Conservation (phyloP, 345 rosid species). For the Excoecaria agallocha region DNA sequence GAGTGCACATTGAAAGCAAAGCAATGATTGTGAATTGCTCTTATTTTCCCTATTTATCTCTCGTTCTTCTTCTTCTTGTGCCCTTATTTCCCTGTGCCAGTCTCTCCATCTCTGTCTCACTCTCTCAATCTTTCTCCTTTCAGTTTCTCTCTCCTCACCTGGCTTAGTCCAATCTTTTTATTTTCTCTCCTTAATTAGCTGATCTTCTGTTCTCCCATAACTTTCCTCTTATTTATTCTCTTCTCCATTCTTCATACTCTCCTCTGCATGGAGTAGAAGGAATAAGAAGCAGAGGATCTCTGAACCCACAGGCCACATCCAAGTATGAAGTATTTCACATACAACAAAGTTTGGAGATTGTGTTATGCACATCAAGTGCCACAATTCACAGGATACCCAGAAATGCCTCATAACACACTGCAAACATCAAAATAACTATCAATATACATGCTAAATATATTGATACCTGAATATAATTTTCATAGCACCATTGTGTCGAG, state of each 20-base stretch:
- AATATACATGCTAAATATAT: not conserved
- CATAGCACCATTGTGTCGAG: slow-evolving; percentile 98
- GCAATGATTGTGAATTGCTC: not conserved
- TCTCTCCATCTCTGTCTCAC: not conserved
- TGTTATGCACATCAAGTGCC: not conserved
- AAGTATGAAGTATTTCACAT: not conserved
- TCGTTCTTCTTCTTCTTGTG: not conserved
- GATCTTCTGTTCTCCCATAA: not conserved
- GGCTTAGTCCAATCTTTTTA: not conserved
- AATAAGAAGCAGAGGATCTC: not conserved
- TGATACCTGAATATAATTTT: slow-evolving; percentile 88
- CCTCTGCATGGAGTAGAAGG: not conserved
- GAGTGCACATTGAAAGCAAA: not conserved
- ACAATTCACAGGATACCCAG: not conserved
- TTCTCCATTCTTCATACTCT: not conserved
- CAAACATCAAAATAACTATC: slow-evolving; percentile 5
- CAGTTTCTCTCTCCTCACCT: not conserved
- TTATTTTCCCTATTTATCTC: not conserved
- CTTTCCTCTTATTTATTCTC: not conserved
- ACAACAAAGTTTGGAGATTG: not conserved
- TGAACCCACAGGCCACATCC: not conserved
- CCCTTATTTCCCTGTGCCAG: not conserved
- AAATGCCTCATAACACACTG: not conserved
- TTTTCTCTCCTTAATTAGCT: not conserved
- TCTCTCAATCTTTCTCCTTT: not conserved